Evolutionary conservation across 768 basidiomycete species (phyloP), one percentile per base, ranked within the genome.

Genomic region (Punctularia strigosozonata): DNA sequence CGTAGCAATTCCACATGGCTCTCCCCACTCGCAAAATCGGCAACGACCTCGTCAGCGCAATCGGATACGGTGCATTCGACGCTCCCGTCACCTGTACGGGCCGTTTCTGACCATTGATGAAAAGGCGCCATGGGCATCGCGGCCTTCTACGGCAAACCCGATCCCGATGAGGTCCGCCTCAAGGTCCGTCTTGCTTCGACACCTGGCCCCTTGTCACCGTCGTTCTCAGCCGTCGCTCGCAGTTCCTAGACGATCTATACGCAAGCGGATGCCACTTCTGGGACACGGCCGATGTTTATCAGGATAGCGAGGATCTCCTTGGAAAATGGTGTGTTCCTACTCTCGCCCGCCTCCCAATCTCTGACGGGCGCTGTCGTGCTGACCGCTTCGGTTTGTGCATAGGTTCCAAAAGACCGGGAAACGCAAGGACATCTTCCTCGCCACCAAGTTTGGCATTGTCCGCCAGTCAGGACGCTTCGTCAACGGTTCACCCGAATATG

Each of bases 371-470:
- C 21, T 7, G 20, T 10, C 4, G 25, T 37, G 6, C 6, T 37
- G 25, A 8, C n/a, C 25, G 18, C 6, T 37, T n/a, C 10, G 6
- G 3, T 10, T n/a, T 30, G 28, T n/a, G 6, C 23, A 4, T 30
- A 39, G 38, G 38, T 39, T 39, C 38, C 18, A 39, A 18, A 15
- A 23, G 19, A 39, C 38, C 6, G 38, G 38, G 23, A 39, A 30
- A 31, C 38, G 38, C 8, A 23, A 39, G 17, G 17, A 39, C 15
- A 31, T 39, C 12, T 54, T 54, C 48, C 49, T 54, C 13, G 49
- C 52, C n/a, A 49, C 49, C 21, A 54, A 54, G 37, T 54, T 54
- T 36, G 48, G 49, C n/a, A 14, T 44, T 15, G 33, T 19, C 18
- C 33, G 33, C 19, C 12, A 12, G 20, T 10, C 33, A 19, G 33